phyloP scores from a whole-genome alignment of 1,284 basidiomycete species.

The Ceratobasidium papillatum region DNA sequence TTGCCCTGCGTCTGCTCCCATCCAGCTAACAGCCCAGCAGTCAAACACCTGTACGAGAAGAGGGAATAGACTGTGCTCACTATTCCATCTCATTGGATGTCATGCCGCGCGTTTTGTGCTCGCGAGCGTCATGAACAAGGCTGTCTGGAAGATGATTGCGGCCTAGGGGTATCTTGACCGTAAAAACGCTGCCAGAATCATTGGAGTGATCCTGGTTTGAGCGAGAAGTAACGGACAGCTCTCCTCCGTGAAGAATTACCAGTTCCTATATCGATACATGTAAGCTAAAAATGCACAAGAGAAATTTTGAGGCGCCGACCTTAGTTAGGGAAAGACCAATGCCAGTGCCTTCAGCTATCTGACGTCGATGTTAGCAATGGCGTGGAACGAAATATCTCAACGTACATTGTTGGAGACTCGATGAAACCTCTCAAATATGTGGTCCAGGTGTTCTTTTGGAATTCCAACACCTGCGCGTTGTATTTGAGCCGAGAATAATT shows the following conservation, averaged over 20 bases:
- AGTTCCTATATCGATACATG: slow-evolving; percentile 45
- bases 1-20: slow-evolving; percentile 45
- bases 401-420: slow-evolving; percentile 44
- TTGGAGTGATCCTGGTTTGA: not conserved
- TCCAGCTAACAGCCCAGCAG: slow-evolving; percentile 6
- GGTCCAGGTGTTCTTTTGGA: slow-evolving; percentile 43
- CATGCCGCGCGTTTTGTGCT: not conserved
- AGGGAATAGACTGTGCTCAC: not conserved
- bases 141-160: slow-evolving; percentile 1
- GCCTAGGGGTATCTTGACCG: slow-evolving; percentile 20
- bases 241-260: slow-evolving; percentile 50
- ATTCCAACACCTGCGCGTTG: slow-evolving; percentile 47
- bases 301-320: slow-evolving; percentile 1
- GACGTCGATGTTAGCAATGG: not conserved
- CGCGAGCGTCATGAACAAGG: slow-evolving; percentile 1
- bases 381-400: not conserved
- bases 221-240: not conserved
- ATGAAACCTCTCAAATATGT: slow-evolving; percentile 50
- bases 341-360: no score
- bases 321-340: no score
- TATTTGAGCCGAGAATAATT: not conserved
- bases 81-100: slow-evolving; percentile 23
- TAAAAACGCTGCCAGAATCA: slow-evolving; percentile 17
- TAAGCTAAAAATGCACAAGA: not conserved
- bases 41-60: not conserved